These are phyloP conservation scores for Fusarium succisae DNA, from an alignment of 2,329 filamentous ascomycete species.

Conservation along the genomic window DNA sequence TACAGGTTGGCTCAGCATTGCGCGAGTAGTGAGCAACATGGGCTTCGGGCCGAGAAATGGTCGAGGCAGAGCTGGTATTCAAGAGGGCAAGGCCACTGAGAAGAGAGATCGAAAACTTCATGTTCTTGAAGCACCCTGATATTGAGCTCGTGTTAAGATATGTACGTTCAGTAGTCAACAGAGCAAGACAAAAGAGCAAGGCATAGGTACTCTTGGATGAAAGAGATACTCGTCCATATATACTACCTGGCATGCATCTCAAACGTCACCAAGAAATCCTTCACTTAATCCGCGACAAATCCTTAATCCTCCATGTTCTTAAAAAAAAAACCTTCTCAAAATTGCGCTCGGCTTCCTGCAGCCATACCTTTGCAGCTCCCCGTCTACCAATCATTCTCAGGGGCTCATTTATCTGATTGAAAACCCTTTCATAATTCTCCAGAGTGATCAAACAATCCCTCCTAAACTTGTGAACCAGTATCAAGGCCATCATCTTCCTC, in stretches of 20 bases:
- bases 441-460: neutral
- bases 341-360: constrained; percentile 1
- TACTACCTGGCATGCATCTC: neutral
- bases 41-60: neutral
- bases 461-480: neutral
- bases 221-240: neutral
- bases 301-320: neutral
- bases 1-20: constrained; percentile 20
- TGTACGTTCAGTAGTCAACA: neutral
- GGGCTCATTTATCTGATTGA: neutral
- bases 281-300: constrained; percentile 2
- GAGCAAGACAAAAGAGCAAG: neutral
- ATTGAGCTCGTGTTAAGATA: constrained; percentile 4
- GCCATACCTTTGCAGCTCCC: neutral
- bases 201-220: neutral
- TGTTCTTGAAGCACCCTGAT: neutral
- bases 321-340: constrained; percentile 29
- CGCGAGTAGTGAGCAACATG: neutral
- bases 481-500: neutral
- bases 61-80: constrained; percentile 10
- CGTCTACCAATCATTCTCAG: neutral
- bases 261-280: neutral
- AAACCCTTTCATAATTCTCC: neutral
- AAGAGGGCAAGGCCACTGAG: constrained; percentile 18
- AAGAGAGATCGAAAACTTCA: constrained; percentile 33